These are phyloP conservation scores for Colletotrichum sp. DNA, from an alignment of 2,329 filamentous ascomycete species.

Conservation along the genomic window DNA sequence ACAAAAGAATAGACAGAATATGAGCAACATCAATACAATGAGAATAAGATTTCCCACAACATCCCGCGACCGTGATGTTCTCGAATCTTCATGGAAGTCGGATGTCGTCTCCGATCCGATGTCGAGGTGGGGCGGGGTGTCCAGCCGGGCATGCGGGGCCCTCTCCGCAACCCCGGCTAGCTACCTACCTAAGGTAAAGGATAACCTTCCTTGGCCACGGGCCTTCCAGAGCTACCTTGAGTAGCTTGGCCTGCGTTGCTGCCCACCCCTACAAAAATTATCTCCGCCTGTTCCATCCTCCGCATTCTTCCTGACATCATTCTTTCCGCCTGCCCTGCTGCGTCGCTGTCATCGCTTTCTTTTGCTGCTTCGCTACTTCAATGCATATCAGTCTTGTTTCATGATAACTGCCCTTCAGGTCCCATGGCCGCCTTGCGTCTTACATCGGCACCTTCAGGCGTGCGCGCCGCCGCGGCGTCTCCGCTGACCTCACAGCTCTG, in stretches of 20 bases:
- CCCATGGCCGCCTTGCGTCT: conserved; percentile 16
- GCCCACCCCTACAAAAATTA: not conserved
- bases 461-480: conserved; percentile 3
- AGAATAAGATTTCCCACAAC: not conserved
- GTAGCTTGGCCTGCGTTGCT: not conserved
- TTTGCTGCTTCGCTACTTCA: not conserved
- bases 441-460: not conserved
- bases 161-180: conserved; percentile 3
- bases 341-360: not conserved
- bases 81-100: not conserved
- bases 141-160: conserved; percentile 1
- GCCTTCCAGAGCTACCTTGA: not conserved
- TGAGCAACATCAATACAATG: not conserved
- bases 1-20: conserved; percentile 3
- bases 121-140: not conserved
- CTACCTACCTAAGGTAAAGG: not conserved
- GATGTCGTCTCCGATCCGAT: not conserved
- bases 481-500: conserved; percentile 7
- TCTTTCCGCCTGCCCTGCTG: not conserved
- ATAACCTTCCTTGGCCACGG: not conserved
- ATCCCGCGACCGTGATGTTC: not conserved
- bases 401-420: not conserved
- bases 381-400: not conserved
- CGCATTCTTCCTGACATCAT: conserved; percentile 2
- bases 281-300: not conserved